Conservation (phyloP, 1,284 basidiomycete species). For the Wallemia ichthyophaga region DNA sequence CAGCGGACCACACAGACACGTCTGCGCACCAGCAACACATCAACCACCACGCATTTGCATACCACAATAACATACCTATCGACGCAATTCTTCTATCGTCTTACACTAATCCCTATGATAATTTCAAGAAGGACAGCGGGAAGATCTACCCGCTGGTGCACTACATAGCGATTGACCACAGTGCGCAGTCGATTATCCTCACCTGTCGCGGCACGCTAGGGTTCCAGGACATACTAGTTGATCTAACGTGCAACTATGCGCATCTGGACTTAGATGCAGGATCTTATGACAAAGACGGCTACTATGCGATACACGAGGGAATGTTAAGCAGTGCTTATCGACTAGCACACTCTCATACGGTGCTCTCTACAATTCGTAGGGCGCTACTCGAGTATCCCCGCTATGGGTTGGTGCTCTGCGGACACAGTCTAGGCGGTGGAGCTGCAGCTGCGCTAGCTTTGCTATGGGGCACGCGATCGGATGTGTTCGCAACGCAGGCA, state of each 20-base stretch:
- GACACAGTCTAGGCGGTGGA: constrained; percentile 22
- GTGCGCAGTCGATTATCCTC: constrained; percentile 17
- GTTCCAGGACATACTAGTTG: constrained; percentile 22
- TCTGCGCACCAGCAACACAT: constrained; percentile 18
- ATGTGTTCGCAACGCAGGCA: constrained; percentile 11
- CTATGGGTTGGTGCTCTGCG: constrained; percentile 21
- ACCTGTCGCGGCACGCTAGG: constrained; percentile 7
- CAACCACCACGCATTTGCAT: constrained; percentile 6
- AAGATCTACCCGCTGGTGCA: constrained; percentile 19
- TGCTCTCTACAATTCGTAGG: constrained; percentile 18
- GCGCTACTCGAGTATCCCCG: constrained; percentile 17
- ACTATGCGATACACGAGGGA: constrained; percentile 21
- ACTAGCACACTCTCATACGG: constrained; percentile 16
- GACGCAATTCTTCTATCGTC: constrained; percentile 21
- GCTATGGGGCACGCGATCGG: constrained; percentile 12
- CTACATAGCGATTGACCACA: constrained; percentile 21
- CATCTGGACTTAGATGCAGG: constrained; percentile 17
- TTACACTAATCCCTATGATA: constrained; percentile 15
- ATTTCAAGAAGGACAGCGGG: constrained; percentile 9
- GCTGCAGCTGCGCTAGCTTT: constrained; percentile 18
- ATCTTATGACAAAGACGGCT: constrained; percentile 10
- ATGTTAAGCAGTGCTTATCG: constrained; percentile 19
- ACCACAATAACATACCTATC: constrained; percentile 21
- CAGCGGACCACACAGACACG: constrained; percentile 15
- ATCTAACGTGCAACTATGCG: constrained; percentile 21